These are phyloP conservation scores for Neopestalotiopsis clavispora DNA, from an alignment of 2,329 filamentous ascomycete genomes.

Conservation along the genomic window DNA sequence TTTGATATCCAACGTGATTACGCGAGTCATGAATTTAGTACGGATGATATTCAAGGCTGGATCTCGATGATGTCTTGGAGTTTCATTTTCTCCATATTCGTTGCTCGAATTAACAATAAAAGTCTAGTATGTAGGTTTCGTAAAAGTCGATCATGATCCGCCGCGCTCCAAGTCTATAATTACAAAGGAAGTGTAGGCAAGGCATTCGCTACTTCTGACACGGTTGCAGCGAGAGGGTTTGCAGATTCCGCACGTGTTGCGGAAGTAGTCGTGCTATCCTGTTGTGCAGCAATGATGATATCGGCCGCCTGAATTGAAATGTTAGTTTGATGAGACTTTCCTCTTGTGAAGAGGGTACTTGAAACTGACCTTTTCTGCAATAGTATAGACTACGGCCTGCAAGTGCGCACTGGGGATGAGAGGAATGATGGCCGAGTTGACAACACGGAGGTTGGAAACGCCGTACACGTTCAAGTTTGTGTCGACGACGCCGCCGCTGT, in stretches of 20 bases:
- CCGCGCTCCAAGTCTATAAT: not conserved
- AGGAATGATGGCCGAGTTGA: conserved; percentile 22
- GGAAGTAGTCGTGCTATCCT: not conserved
- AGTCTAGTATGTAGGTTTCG: not conserved
- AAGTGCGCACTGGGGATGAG: conserved; percentile 17
- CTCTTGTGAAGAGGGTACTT: no score
- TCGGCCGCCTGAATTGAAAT: not conserved
- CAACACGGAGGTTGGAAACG: conserved; percentile 20
- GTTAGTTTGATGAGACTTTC: not conserved
- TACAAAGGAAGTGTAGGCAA: not conserved
- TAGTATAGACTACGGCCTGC: conserved; percentile 20
- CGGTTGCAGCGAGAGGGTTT: not conserved
- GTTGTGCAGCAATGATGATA: conserved; percentile 5
- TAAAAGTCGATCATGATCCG: not conserved
- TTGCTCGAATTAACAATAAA: not conserved
- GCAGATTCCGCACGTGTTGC: not conserved
- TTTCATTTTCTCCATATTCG: not conserved
- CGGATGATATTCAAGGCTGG: no score
- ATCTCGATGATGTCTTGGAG: not conserved
- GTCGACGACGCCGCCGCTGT: conserved; percentile 50
- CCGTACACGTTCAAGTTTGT: conserved; percentile 28
- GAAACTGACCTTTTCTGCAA: conserved; percentile 23
- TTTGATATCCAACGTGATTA: no score
- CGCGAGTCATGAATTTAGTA: no score
- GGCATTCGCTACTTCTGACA: not conserved